Evolutionary conservation across 2,329 filamentous ascomycete genomes (phyloP).

Genomic region (Lachnellula cervina): DNA sequence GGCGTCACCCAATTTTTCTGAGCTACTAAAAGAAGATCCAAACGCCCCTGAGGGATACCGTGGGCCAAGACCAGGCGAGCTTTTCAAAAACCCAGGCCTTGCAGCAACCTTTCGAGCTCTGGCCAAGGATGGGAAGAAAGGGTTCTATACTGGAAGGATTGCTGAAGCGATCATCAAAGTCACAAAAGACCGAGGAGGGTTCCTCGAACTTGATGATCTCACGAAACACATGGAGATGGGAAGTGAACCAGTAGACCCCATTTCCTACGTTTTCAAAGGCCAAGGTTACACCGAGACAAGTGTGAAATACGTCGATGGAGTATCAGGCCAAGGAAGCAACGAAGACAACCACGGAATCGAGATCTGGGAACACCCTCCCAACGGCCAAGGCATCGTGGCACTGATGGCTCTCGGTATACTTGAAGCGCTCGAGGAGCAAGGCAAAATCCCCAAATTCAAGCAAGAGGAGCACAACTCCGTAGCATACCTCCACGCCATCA

Average conservation of each 20-base stretch:
- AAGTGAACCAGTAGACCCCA: slow-evolving; percentile 77
- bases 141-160: slow-evolving; percentile 84
- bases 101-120: slow-evolving; percentile 77
- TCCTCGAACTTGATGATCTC: slow-evolving; percentile 74
- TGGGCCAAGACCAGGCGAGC: slow-evolving; percentile 73
- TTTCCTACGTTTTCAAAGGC: slow-evolving; percentile 73
- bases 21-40: slow-evolving; percentile 80
- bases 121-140: slow-evolving; percentile 75
- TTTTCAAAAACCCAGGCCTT: slow-evolving; percentile 80
- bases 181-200: slow-evolving; percentile 69
- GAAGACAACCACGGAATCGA: slow-evolving; percentile 56
- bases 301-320: slow-evolving; percentile 38
- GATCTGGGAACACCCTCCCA: slow-evolving; percentile 95
- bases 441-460: slow-evolving; percentile 67
- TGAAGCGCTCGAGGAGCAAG: slow-evolving; percentile 72
- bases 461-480: slow-evolving; percentile 74
- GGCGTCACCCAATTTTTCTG: slow-evolving; percentile 79
- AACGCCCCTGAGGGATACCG: slow-evolving; percentile 63
- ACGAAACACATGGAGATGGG: slow-evolving; percentile 67
- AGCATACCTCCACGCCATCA: slow-evolving; percentile 76
- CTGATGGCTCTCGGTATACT: slow-evolving; percentile 92
- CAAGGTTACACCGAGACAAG: slow-evolving; percentile 51
- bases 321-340: slow-evolving; percentile 34
- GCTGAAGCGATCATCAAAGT: slow-evolving; percentile 78
- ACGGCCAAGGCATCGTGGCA: slow-evolving; percentile 92